These are phyloP conservation scores for Komagataella pastoris DNA, from an alignment of 805 yeast genomes.

Conservation along the genomic window DNA sequence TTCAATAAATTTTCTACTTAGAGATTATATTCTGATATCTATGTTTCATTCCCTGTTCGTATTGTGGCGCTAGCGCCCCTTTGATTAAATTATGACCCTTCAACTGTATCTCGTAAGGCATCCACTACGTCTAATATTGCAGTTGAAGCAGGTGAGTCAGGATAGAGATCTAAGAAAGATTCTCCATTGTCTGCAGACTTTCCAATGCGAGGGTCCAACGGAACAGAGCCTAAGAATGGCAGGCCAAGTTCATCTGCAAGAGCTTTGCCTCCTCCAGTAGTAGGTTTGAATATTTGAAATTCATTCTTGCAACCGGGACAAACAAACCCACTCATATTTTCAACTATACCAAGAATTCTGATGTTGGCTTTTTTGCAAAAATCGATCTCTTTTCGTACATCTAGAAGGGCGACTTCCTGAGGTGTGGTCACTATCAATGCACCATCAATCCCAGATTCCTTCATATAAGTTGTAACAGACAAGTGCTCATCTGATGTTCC, in stretches of 20 bases:
- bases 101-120: conserved; percentile 44
- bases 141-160: conserved; percentile 86
- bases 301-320: conserved; percentile 91
- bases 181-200: conserved; percentile 78
- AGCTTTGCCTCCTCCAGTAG: conserved; percentile 92
- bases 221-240: conserved; percentile 83
- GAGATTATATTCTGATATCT: conserved; percentile 3
- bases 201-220: conserved; percentile 92
- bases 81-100: conserved; percentile 1
- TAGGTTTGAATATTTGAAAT: conserved; percentile 81
- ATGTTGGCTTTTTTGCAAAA: conserved; percentile 89
- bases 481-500: conserved; percentile 97
- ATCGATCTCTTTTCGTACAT: conserved; percentile 91
- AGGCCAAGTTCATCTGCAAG: conserved; percentile 69
- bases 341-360: conserved; percentile 79
- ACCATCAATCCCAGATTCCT: conserved; percentile 88
- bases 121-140: conserved; percentile 83
- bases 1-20: background rate
- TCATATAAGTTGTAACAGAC: conserved; percentile 75
- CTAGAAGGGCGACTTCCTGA: conserved; percentile 91
- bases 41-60: background rate
- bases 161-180: conserved; percentile 67
- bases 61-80: no score
- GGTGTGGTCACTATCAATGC: conserved; percentile 94
- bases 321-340: conserved; percentile 97